Evolutionary conservation across 441 rosid genomes (phyloP), one percentile per base, ranked within the genome.

Genomic region (Jatropha podagrica): DNA sequence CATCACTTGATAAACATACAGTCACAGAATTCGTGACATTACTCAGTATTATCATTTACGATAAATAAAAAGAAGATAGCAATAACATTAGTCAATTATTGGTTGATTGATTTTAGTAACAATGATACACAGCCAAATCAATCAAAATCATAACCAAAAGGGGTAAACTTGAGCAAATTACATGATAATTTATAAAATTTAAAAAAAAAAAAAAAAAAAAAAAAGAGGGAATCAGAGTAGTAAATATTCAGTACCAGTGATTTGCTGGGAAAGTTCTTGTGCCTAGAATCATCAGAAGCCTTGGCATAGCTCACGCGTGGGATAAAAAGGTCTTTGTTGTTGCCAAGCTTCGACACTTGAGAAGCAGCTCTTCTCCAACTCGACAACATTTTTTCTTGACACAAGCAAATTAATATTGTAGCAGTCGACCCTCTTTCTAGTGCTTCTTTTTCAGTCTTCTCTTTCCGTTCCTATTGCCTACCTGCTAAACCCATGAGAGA

Each of bases 311-410:
- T 76, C 27, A 66, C 84, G 70, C 84, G 81, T 0, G 86, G 74
- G 83, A 84, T 56, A 44, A 73, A 56, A 54, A 65, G 61, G 83
- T 46, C 80, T 40, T 58, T 71, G 68, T 42, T 81, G 44, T 64
- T 64, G 54, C 76, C 55, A 38, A 85, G 65, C 84, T 86, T 88
- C 60, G 86, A 84, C 44, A 85, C 61, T 55, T 76, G 91, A 41
- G 81, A 55, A 65, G 77, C 40, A 79, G 81, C 76, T 82, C 90
- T 84, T 79, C 74, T 76, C 83, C 90, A 92, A 81, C 95, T 89
- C 38, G 85, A 73, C 38, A 91, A 77, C 98, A 92, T 91, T 61
- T 48, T 42, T n/a, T 44, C 10, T 44, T 6, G 1, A 44, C 48
- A 44, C 26, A 8, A 66, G 54, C 7, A 23, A 44, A 58, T 23